Evolutionary conservation across 2,329 filamentous ascomycete genomes (phyloP), one percentile per base, ranked within the genome.

Genomic region (Ophiocordyceps robertsii): DNA sequence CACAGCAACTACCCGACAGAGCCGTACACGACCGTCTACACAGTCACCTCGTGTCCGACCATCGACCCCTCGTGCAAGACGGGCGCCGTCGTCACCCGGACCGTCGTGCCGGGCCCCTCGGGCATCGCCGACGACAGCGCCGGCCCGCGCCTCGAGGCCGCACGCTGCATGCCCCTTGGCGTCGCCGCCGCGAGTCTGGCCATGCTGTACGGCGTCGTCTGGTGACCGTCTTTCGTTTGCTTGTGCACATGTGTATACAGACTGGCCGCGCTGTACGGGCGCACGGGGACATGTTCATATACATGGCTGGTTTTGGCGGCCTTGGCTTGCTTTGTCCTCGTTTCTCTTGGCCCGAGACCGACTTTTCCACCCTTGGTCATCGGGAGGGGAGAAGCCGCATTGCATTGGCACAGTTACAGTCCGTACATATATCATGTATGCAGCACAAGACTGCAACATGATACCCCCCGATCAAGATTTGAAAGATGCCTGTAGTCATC

Each of bases 1-100:
- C 12, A 36, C 11, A 29, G 17, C 6, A 44, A 32, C 29, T 19
- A 44, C 29, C 46, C 48, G 4, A 52, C 50, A 4, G 17, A 38
- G 12, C 43, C 47, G 6, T 47, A 49, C 41, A 56, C 53, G 27
- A 54, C 51, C 2, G 50, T 49, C 5, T 55, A 51, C 35, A 56
- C 53, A 9, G 37, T 56, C 31, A 54, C 53, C 4, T 52, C 53
- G 9, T 56, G 54, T 41, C 51, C 52, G 2, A 16, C 38, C 6
- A 50, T 53, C 40, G 50, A 55, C 33, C 21, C 16, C 7, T 33
- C 19, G 12, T 56, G 54, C 45, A 37, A 43, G 37, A 48, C 48
- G 3, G 53, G 52, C 21, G 38, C 43, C 24, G 47, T 53, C 37
- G 50, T 51, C 31, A 56, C 53, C 14, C 41, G 51, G 40, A 51